Base-by-base conservation (phyloP, 805 yeast genomes). In the Wickerhamiella kurtzmanii region DNA sequence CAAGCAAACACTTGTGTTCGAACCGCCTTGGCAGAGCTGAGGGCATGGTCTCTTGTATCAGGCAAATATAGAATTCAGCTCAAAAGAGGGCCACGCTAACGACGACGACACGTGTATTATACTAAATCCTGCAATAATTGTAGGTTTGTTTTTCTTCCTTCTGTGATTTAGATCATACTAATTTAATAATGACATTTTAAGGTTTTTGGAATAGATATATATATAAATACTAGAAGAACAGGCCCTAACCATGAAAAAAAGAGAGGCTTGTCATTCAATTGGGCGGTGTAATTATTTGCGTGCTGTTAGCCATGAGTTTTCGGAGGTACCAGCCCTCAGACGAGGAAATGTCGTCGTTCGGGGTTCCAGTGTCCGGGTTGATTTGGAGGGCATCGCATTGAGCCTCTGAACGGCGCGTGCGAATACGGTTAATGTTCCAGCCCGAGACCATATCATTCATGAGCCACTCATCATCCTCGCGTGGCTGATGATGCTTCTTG, bases 381-480 rank as follows among this genome's bases (percentile, higher is more conserved):
- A 28, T 44, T 18, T 37, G 18, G 11, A 50, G 25, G 8, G 54
- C 44, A 45, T 61, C 66, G 46, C 66, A 62, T n/a, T 21, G 21
- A 13, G 48, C 25, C 2, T 36, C 42, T 8, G 41, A 38, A 16
- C 65, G 52, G 41, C 56, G 32, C 17, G 45, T 48, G 3, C 59
- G 52, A 37, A 63, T 63, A n/a, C 64, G 53, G 22, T 62, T 65
- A 16, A 62, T 46, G 49, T 50, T 55, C 63, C 62, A 63, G 2
- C 60, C 64, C 2, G 64, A 54, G 19, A 15, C 17, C 2, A 15
- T 42, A 28, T 44, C 36, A 11, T 45, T 46, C n/a, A 22, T 47
- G 17, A 44, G 35, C 11, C 45, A 37, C 28, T 47, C 44, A 11
- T 25, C 32, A 25, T 25, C 32, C 32, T 25, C 32, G 32, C 32